Evolutionary conservation across 305 asterid species (phyloP).

Genomic region (Fraxinus sp.): DNA sequence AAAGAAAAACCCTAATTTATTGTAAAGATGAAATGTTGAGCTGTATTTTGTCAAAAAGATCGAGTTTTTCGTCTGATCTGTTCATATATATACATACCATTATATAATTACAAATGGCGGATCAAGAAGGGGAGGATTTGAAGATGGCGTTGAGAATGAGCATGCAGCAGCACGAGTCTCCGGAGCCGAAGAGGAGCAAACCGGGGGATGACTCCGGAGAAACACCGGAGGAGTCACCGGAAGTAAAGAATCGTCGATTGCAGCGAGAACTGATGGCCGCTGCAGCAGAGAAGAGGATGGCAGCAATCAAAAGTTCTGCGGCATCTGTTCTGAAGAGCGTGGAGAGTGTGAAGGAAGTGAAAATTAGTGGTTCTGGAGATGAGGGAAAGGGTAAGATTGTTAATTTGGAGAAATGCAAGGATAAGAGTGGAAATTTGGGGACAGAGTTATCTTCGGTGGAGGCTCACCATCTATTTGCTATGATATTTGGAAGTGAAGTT

Average conservation of each 20-base stretch:
- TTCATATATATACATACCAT: neutral
- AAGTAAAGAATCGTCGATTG: slow-evolving; percentile 42
- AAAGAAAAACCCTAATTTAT: slow-evolving; percentile 27
- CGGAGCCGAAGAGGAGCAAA: slow-evolving; percentile 92
- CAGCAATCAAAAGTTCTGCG: slow-evolving; percentile 28
- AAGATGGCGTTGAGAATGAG: slow-evolving; percentile 68
- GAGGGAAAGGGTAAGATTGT: slow-evolving; percentile 35
- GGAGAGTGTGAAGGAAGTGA: slow-evolving; percentile 40
- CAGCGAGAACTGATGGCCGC: slow-evolving; percentile 95
- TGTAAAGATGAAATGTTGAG: slow-evolving; percentile 10
- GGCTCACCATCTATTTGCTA: slow-evolving; percentile 64
- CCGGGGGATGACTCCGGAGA: slow-evolving; percentile 51
- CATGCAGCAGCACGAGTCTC: slow-evolving; percentile 75
- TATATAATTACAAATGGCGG: slow-evolving; percentile 41
- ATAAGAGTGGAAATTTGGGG: slow-evolving; percentile 30
- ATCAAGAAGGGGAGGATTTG: slow-evolving; percentile 76
- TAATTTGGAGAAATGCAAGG: slow-evolving; percentile 28
- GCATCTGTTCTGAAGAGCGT: slow-evolving; percentile 22
- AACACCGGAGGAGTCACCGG: slow-evolving; percentile 53
- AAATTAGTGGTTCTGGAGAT: slow-evolving; percentile 34
- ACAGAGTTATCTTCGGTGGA: slow-evolving; percentile 43
- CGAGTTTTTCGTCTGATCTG: slow-evolving; percentile 24
- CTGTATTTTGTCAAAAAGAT: neutral
- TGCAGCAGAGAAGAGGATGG: slow-evolving; percentile 78
- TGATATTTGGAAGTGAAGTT: slow-evolving; percentile 70